Evolutionary conservation across 2,329 filamentous ascomycete genomes (phyloP), one percentile per base, ranked within the genome.

Genomic region (Malbranchea cinnamomea): DNA sequence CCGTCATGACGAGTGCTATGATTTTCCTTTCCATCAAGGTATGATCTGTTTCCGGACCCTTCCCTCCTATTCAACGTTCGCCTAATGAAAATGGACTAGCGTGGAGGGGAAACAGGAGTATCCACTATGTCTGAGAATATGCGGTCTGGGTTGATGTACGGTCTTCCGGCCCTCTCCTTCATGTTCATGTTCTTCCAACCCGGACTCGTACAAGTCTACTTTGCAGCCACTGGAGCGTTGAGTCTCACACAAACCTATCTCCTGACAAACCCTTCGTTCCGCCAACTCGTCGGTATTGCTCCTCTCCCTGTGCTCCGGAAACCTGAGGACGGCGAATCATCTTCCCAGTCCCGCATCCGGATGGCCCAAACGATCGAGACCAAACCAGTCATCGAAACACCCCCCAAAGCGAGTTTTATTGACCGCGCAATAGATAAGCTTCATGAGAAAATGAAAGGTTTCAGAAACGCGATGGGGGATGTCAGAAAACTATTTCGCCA

Each of bases 151-250:
- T 33, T 66, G 19, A 38, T 52, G 9, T 48, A 55, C 23, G 50
- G 56, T 23, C 41, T 80, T 17, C 74, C 76, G 2, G 37, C 50
- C 5, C 19, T 76, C 2, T 60, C 68, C 5, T 52, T 69, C 17
- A 2, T 55, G 4, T 57, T 78, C 45, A 73, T 71, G 30, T 43
- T 56, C 8, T 67, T 54, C 37, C 64, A 67, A 47, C 65, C 71
- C 0, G 63, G 67, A 14, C 62, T 59, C 12, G 49, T 79, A 2
- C 73, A 78, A 45, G 45, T 79, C 17, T 77, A 71, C 56, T 78
- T 82, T 54, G 50, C 67, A 30, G 41, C 48, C 8, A 54, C 51
- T 3, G 53, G 56, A 35, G 3, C 51, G 0, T 44, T 59, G 22
- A 52, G 46, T 6, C 26, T 55, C 11, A 21, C 45, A 12, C 69